Percentiles rank a stretch among this genome's conserved stretches.
These are phyloP conservation scores for Ephemerocybe angulata DNA, from an alignment of 768 basidiomycete species.

Conservation along the genomic window DNA sequence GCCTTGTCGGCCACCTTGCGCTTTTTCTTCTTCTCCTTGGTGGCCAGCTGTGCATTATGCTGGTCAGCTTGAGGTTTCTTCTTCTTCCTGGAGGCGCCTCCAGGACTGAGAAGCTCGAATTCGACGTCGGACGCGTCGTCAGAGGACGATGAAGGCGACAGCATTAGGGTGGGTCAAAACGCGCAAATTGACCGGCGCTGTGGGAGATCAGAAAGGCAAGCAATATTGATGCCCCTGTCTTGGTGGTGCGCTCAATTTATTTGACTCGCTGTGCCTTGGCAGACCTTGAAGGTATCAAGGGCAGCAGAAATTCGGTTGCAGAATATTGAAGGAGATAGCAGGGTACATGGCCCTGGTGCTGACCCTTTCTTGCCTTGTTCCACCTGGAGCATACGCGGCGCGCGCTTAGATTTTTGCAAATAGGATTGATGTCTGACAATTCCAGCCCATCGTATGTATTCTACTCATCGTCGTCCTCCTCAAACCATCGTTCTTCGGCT, in stretches of 20 bases:
- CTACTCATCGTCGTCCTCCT: conserved; percentile 52
- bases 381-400: too few relatives aligned
- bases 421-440: background rate
- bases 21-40: conserved; percentile 4
- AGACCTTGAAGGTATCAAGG: too few relatives aligned
- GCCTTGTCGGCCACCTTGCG: conserved; percentile 1
- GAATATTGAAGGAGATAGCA: too few relatives aligned
- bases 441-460: background rate
- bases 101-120: conserved; percentile 8
- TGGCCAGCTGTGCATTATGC: background rate
- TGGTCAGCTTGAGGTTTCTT: conserved; percentile 30
- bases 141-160: conserved; percentile 21
- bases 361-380: background rate
- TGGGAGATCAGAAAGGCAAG: background rate
- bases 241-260: too few relatives aligned
- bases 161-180: conserved; percentile 41
- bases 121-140: conserved; percentile 17
- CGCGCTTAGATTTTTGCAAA: too few relatives aligned
- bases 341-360: too few relatives aligned
- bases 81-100: conserved; percentile 31
- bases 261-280: too few relatives aligned
- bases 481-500: conserved; percentile 70
- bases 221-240: too few relatives aligned
- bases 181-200: background rate
- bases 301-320: too few relatives aligned